Conservation (phyloP, 495 filamentous ascomycete genomes). For the Annulohypoxylon bovei region DNA sequence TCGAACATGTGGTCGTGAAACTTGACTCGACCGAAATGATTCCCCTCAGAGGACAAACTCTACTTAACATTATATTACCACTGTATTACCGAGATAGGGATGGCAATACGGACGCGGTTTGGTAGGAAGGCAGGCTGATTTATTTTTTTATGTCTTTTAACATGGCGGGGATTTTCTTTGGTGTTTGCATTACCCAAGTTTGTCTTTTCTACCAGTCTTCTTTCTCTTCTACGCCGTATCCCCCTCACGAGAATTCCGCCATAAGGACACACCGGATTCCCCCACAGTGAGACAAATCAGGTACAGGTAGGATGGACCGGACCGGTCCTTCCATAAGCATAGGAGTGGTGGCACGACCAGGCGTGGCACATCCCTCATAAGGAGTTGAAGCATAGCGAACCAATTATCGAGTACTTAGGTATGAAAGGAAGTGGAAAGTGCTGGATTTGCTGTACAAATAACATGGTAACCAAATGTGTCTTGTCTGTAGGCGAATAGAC, state of each 20-base stretch:
- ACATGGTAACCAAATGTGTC: neutral
- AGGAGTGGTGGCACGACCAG: neutral
- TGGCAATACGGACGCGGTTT: neutral
- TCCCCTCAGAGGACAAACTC: neutral
- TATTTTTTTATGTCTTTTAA: neutral
- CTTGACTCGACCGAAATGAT: neutral
- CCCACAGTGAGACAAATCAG: neutral
- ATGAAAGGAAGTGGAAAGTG: neutral
- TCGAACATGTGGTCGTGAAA: neutral
- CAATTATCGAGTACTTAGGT: neutral
- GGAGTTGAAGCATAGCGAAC: neutral
- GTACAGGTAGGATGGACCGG: neutral
- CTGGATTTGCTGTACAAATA: slow-evolving; percentile 16
- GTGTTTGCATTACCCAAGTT: slow-evolving; percentile 1
- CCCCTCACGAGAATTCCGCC: neutral
- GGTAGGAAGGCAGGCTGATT: slow-evolving; percentile 3
- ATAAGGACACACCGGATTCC: neutral
- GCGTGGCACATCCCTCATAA: no score
- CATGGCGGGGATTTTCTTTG: neutral
- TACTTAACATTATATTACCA: slow-evolving; percentile 6
- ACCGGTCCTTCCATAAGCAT: neutral
- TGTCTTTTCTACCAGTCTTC: neutral
- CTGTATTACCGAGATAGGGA: slow-evolving; percentile 4
- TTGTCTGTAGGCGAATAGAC: slow-evolving; percentile 23
- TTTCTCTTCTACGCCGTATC: neutral